phyloP scores from a whole-genome alignment of 257 asterid species.

The Gentiana dahurica region DNA sequence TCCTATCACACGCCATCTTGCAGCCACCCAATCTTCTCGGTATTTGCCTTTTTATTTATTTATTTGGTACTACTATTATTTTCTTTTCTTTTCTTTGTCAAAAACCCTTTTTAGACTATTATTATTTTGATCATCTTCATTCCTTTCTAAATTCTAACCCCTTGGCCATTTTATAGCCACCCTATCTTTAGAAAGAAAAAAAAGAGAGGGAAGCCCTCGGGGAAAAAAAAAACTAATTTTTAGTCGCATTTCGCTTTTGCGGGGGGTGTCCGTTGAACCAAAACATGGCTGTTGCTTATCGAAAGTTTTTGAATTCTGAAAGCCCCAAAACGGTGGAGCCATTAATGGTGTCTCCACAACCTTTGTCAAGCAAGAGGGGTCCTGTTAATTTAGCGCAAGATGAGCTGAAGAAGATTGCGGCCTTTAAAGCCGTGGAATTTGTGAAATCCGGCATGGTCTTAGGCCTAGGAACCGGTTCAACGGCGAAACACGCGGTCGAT shows the following conservation, averaged over 20 bases:
- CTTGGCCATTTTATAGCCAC: too few species aligned
- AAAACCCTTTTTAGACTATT: too few species aligned
- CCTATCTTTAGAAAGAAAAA: too few species aligned
- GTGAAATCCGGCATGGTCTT: constrained; percentile 38
- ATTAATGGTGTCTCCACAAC: constrained; percentile 10
- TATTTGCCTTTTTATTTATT: too few species aligned
- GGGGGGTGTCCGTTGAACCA: not conserved
- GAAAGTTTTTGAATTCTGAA: constrained; percentile 16
- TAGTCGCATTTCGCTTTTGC: not conserved
- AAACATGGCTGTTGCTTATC: constrained; percentile 27
- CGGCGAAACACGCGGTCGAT: constrained; percentile 35
- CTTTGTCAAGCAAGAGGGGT: constrained; percentile 1
- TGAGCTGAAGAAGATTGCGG: constrained; percentile 34
- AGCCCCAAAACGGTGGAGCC: constrained; percentile 11
- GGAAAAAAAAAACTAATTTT: too few species aligned
- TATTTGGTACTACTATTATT: too few species aligned
- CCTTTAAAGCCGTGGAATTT: constrained; percentile 32
- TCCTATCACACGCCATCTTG: too few species aligned
- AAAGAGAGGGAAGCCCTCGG: too few species aligned
- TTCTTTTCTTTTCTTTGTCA: too few species aligned
- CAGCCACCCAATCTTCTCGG: too few species aligned
- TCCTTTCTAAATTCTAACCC: too few species aligned
- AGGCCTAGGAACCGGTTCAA: constrained; percentile 40
- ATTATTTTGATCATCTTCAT: too few species aligned
- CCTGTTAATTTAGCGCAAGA: constrained; percentile 20